These are phyloP conservation scores for Earliella scabrosa DNA, from an alignment of 1,284 basidiomycete genomes.

Conservation along the genomic window DNA sequence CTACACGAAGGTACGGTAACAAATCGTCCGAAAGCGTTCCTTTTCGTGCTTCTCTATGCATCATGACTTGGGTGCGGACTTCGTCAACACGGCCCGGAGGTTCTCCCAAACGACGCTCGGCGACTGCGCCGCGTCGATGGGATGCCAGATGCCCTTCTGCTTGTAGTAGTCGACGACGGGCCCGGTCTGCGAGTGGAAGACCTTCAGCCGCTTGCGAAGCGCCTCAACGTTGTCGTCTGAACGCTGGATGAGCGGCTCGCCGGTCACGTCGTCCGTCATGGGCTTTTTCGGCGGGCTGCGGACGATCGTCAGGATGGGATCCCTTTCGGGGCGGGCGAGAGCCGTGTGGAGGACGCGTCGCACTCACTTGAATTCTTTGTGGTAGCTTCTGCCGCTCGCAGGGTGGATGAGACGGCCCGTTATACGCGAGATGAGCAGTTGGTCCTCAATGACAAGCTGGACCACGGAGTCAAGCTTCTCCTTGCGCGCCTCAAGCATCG, in stretches of 20 bases:
- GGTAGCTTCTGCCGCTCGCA: slow-evolving; percentile 89
- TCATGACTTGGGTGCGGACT: slow-evolving; percentile 25
- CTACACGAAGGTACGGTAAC: slow-evolving; percentile 22
- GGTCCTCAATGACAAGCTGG: slow-evolving; percentile 92
- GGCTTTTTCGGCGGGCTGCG: slow-evolving; percentile 93
- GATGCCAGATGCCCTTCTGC: slow-evolving; percentile 85
- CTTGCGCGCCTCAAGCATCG: slow-evolving; percentile 82
- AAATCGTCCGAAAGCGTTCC: slow-evolving; percentile 13
- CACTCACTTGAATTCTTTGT: slow-evolving; percentile 92
- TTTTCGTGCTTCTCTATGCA: slow-evolving; percentile 4
- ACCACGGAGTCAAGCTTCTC: slow-evolving; percentile 93
- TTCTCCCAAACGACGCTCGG: slow-evolving; percentile 92
- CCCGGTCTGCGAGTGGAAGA: slow-evolving; percentile 93
- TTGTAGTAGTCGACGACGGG: slow-evolving; percentile 99
- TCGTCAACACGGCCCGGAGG: slow-evolving; percentile 65
- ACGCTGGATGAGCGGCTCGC: slow-evolving; percentile 93
- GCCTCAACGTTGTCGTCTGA: slow-evolving; percentile 96
- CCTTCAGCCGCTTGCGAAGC: slow-evolving; percentile 83
- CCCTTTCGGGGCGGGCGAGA: too few species aligned
- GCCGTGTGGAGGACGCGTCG: too few species aligned
- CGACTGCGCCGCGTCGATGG: slow-evolving; percentile 92
- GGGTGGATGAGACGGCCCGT: slow-evolving; percentile 96
- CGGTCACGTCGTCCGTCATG: slow-evolving; percentile 93
- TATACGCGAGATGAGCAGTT: slow-evolving; percentile 95
- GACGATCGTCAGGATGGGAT: background rate